phyloP scores from a whole-genome alignment of 495 filamentous ascomycete species.

The Aspergillus sclerotioniger region DNA sequence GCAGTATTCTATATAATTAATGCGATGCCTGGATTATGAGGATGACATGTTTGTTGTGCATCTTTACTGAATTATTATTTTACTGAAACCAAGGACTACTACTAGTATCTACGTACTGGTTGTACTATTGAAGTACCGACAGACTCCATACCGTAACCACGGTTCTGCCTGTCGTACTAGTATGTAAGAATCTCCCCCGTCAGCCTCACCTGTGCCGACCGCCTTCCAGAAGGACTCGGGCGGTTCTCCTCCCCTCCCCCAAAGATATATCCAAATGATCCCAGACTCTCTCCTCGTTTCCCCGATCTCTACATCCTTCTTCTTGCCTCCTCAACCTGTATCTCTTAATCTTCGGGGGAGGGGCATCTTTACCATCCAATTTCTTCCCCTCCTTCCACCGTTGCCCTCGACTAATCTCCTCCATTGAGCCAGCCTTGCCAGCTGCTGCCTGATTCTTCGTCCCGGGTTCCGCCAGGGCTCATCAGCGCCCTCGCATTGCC shows the following conservation, averaged over 20 bases:
- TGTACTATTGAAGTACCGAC: neutral
- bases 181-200: too few species aligned
- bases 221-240: conserved; percentile 26
- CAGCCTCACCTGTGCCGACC: conserved; percentile 24
- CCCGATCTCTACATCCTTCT: conserved; percentile 2
- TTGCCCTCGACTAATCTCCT: neutral
- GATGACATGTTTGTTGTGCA: too few species aligned
- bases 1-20: too few species aligned
- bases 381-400: neutral
- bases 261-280: neutral
- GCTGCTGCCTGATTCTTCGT: conserved; percentile 3
- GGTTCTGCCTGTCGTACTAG: neutral
- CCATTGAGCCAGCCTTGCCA: neutral
- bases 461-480: conserved; percentile 6
- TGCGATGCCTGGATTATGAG: too few species aligned
- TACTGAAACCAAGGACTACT: neutral
- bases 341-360: conserved; percentile 5
- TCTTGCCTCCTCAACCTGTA: conserved; percentile 1
- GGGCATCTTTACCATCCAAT: neutral
- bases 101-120: neutral
- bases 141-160: too few species aligned
- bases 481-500: conserved; percentile 10
- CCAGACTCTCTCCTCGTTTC: neutral
- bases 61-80: too few species aligned
- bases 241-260: conserved; percentile 3